Evolutionary conservation across 495 filamentous ascomycete genomes (phyloP), one percentile per base, ranked within the genome.

Genomic region (Aspergillus nanangensis): DNA sequence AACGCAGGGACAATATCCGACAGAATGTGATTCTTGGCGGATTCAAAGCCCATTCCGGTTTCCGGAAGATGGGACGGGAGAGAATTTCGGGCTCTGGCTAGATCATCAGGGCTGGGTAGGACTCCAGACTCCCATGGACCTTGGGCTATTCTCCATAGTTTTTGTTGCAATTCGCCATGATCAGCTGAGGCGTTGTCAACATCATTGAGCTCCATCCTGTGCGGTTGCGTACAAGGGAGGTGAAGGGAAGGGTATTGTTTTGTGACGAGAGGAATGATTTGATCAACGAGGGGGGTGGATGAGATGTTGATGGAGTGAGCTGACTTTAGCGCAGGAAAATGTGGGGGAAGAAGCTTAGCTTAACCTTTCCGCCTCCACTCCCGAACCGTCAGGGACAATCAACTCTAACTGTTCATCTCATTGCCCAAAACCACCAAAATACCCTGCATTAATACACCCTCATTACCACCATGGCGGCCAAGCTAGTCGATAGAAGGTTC

Each of bases 1-100:
- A 92, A 76, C 4, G 73, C 82, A 0, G 87, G 85, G 15, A 82
- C 74, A 44, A 91, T 73, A 49, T 81, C 72, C 18, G 69, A 33
- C n/a, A 78, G 42, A 15, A 91, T 58, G 47, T 85, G 80, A 14
- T 55, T 43, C 22, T 69, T 67, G 8, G 71, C 63, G 10, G 50
- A 45, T 36, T 73, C 63, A 11, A 78, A 63, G 3, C 73, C 77
- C 10, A 66, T 48, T 24, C 79, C 80, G 1, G 52, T 38, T 4
- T 60, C 47, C 10, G 67, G 66, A 3, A 83, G 67, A 1, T 50
- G 39, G 13, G 41, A 39, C 13, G 66, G 62, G n/a, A 78, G 59
- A 29, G 65, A 67, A 31, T 52, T 53, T 45, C 66, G 58, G n/a
- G 69, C 71, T 23, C 53, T 57, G 13, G 56, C 50, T 17, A 74